Evolutionary conservation across 2,329 filamentous ascomycete genomes (phyloP), one percentile per base, ranked within the genome.

Genomic region (Paecilomyces dactylethromorphus): DNA sequence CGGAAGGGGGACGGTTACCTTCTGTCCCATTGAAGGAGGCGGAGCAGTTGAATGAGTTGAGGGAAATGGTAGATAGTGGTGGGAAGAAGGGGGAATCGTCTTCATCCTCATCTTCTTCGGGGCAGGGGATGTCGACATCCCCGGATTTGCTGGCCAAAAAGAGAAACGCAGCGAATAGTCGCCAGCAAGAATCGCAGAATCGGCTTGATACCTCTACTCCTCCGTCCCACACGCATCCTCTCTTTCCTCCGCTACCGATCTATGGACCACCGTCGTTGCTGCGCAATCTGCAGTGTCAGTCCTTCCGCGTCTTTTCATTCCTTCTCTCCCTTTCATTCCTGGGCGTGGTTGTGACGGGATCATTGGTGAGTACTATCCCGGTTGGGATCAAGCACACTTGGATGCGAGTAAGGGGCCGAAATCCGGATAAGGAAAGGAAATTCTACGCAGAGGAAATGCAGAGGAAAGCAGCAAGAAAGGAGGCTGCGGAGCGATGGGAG

Each of bases 191-290:
- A 18, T 45, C 39, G 39, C 39, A 45, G 15, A 8, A 18, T 18
- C 39, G 29, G 10, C 53, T 65, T 35, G 68, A 66, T 56, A 73
- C 74, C 59, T 75, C 74, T 15, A 69, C 78, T 29, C 87, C 88
- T 0, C 85, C 86, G 1, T 86, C 86, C 7, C 82, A 85, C 63
- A 92, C 90, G 1, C 87, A 92, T 64, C 89, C 90, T 2, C 77
- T 96, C 4, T 97, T 97, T 64, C 92, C 92, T 5, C 90, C 91
- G 1, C 74, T 96, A 8, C 92, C 92, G 0, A 78, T 91, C 0
- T 96, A 96, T 66, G 90, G 90, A 0, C 88, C 91, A 0, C 86
- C 91, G 0, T 87, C 88, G 0, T 56, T 83, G 0, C 59, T 87
- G n/a, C 82, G 86, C 54, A 80, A 84, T 32, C 32, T 91, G 0